Base-by-base conservation (phyloP, 129 eudicot genomes). In the Artemisia annua region DNA sequence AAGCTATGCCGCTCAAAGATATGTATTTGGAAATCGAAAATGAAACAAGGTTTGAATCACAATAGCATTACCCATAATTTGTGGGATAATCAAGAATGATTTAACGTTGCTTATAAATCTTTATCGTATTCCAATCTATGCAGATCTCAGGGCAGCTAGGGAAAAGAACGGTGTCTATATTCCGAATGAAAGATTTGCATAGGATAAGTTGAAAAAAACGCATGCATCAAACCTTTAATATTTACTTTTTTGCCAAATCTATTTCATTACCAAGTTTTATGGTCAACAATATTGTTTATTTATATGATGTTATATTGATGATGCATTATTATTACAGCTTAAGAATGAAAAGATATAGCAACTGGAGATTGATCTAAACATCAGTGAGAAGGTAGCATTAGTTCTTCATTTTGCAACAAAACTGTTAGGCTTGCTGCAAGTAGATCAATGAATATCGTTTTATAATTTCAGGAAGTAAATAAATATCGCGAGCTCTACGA, bases 1-100 rank as follows among this genome's bases (percentile, higher is more conserved):
- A 91, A 69, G 87, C 91, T 67, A 79, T 86, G 77, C 78, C 88
- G 73, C 90, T 91, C 48, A 88, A 84, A 85, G 97, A 91, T 78
- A 62, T 91, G 75, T 88, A 88, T 73, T 56, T 84, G 86, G 97
- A 91, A 79, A 82, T 91, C 15, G 97, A 84, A 83, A 73, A 91
- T 91, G 97, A 91, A 81, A 79, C 92, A 91, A 88, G 97, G 96
- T 91, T 51, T 70, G 81, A 39, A 59, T 19, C 56, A 13, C 48
- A 14, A 55, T 66, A 55, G 55, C 54, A 52, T 68, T 58, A n/a
- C 56, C 50, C 26, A 6, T 72, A 69, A 24, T 17, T 63, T 66
- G 15, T 18, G 14, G 50, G 28, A 20, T 61, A 75, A 56, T 58
- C 57, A 63, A 32, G 7, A 32, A 15, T 32, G 7, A 15, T 19